Conservation (phyloP, 306 rosid genomes). For the Astragalus membranaceus region DNA sequence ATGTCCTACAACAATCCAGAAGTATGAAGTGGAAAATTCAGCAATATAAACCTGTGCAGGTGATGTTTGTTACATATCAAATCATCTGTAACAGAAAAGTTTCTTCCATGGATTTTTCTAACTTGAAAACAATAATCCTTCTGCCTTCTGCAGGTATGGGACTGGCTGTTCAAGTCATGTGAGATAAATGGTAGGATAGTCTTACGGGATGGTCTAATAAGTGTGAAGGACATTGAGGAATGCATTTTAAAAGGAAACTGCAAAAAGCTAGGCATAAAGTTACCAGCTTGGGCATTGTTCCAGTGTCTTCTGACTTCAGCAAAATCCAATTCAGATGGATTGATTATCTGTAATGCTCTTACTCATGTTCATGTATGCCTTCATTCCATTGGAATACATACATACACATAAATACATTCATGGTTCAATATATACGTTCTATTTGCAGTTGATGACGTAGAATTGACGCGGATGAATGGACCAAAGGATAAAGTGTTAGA, state of each 20-base stretch:
- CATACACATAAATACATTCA: background rate
- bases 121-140: background rate
- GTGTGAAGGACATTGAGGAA: slow-evolving; percentile 50
- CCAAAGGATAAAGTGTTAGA: slow-evolving; percentile 63
- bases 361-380: background rate
- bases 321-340: slow-evolving; percentile 53
- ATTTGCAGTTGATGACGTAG: slow-evolving; percentile 59
- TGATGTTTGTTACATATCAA: background rate
- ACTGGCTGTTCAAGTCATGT: slow-evolving; percentile 74
- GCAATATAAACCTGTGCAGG: slow-evolving; percentile 54
- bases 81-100: too few relatives aligned
- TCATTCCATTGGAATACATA: background rate
- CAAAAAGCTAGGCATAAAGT: slow-evolving; percentile 47
- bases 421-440: background rate
- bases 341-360: slow-evolving; percentile 57
- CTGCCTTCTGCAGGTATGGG: slow-evolving; percentile 54
- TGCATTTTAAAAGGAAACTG: slow-evolving; percentile 53
- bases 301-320: slow-evolving; percentile 75
- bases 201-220: slow-evolving; percentile 46
- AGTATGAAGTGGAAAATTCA: slow-evolving; percentile 53
- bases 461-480: slow-evolving; percentile 52
- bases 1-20: slow-evolving; percentile 40
- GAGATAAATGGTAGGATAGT: slow-evolving; percentile 61
- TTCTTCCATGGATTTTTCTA: background rate
- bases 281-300: slow-evolving; percentile 80